These are phyloP conservation scores for Tylopilus intermedius DNA, from an alignment of 768 basidiomycete genomes.

Conservation along the genomic window DNA sequence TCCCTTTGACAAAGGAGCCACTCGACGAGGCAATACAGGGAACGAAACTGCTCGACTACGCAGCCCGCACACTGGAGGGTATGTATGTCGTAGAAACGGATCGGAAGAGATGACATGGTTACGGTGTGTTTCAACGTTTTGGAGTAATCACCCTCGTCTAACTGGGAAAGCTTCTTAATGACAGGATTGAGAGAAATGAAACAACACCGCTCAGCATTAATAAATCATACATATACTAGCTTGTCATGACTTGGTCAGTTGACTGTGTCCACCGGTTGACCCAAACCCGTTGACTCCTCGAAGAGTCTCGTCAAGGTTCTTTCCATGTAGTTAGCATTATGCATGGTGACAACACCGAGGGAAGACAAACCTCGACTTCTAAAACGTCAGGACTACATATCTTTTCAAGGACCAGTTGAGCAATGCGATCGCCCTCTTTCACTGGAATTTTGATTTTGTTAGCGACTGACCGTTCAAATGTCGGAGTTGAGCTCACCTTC, in stretches of 20 bases:
- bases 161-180: background rate
- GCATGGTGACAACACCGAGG: background rate
- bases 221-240: background rate
- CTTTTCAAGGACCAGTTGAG: slow-evolving; percentile 89
- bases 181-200: background rate
- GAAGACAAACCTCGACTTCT: slow-evolving; percentile 67
- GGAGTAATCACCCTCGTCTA: background rate
- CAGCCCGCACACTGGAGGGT: slow-evolving; percentile 42
- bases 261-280: slow-evolving; percentile 82
- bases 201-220: background rate
- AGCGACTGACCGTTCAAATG: background rate
- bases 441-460: slow-evolving; percentile 43
- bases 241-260: slow-evolving; percentile 31
- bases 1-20: slow-evolving; percentile 22
- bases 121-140: slow-evolving; percentile 4
- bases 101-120: slow-evolving; percentile 19
- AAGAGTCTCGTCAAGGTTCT: slow-evolving; percentile 82
- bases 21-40: slow-evolving; percentile 33
- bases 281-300: slow-evolving; percentile 89
- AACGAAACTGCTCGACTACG: slow-evolving; percentile 44
- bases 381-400: slow-evolving; percentile 82
- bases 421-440: slow-evolving; percentile 89
- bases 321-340: slow-evolving; percentile 8
- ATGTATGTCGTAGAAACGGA: slow-evolving; percentile 61
- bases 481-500: slow-evolving; percentile 45